These are phyloP conservation scores for Fomitopsis betulina DNA, from an alignment of 1,284 basidiomycete species.

Conservation along the genomic window DNA sequence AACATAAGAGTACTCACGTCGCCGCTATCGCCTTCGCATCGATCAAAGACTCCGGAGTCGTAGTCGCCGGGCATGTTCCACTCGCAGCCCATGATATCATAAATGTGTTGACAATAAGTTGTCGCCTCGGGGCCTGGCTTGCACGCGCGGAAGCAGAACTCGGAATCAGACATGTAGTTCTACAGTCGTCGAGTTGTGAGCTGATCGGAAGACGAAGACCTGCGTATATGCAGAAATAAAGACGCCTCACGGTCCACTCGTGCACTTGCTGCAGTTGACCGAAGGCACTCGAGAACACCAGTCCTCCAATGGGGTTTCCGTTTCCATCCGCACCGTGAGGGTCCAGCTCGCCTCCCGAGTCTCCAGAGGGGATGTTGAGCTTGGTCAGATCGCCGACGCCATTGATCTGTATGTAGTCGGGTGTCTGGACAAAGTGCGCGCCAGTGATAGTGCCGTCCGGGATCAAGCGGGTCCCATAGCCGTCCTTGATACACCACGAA, in stretches of 20 bases:
- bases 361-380: slow-evolving; percentile 58
- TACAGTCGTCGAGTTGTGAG: slow-evolving; percentile 13
- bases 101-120: slow-evolving; percentile 61
- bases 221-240: background rate
- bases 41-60: slow-evolving; percentile 50
- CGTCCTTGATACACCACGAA: slow-evolving; percentile 65
- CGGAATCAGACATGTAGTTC: slow-evolving; percentile 53
- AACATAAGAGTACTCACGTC: slow-evolving; percentile 28
- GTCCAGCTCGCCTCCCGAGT: slow-evolving; percentile 60
- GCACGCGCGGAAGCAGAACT: slow-evolving; percentile 78
- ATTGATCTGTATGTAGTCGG: slow-evolving; percentile 67
- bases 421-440: slow-evolving; percentile 68
- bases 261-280: slow-evolving; percentile 52
- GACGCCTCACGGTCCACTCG: slow-evolving; percentile 60
- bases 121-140: slow-evolving; percentile 54
- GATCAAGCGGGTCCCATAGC: slow-evolving; percentile 69
- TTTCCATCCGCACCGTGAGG: slow-evolving; percentile 57
- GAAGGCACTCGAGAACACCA: slow-evolving; percentile 72
- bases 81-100: slow-evolving; percentile 59
- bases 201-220: slow-evolving; percentile 1
- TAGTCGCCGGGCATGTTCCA: slow-evolving; percentile 74
- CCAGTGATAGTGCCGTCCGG: slow-evolving; percentile 70
- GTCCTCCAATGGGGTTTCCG: slow-evolving; percentile 62
- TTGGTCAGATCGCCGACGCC: slow-evolving; percentile 64
- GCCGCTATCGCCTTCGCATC: slow-evolving; percentile 48